A percentile compares a stretch with the other conserved stretches of the same genome.
Conservation (phyloP, 1,284 basidiomycete species). For the Ganoderma lucidum region DNA sequence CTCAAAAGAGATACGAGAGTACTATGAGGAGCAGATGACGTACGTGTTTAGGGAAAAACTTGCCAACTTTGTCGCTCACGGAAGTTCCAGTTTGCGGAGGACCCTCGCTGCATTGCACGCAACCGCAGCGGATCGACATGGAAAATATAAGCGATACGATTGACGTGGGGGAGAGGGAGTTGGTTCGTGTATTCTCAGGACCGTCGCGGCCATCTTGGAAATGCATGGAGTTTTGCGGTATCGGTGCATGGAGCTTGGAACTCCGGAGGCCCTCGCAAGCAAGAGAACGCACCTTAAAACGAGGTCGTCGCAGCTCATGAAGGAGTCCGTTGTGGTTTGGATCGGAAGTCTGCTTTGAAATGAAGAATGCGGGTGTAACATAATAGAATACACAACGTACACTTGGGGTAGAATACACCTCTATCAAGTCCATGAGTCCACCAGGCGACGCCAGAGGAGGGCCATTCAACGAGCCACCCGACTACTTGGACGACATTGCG, state of each 20-base stretch:
- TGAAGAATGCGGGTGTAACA: conserved; percentile 5
- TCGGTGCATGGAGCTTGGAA: too few species aligned
- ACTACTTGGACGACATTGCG: conserved; percentile 81
- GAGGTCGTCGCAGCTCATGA: neutral
- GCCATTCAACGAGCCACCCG: neutral
- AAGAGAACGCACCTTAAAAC: neutral
- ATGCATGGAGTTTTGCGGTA: neutral
- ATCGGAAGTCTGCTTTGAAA: neutral
- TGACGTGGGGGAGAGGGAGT: neutral
- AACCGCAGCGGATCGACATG: conserved; percentile 35
- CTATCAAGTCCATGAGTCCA: conserved; percentile 26
- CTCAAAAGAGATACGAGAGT: conserved; percentile 57
- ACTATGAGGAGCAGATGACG: conserved; percentile 65
- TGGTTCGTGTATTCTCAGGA: neutral
- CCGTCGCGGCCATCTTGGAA: neutral
- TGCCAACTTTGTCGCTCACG: neutral
- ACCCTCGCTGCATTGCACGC: conserved; percentile 40
- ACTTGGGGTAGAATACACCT: conserved; percentile 27
- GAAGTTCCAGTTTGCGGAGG: conserved; percentile 34
- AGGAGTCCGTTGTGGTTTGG: neutral
- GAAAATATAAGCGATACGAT: conserved; percentile 23
- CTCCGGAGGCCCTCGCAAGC: too few species aligned
- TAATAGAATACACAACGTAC: conserved; percentile 32
- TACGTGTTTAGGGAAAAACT: conserved; percentile 32
- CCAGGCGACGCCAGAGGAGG: neutral